A percentile compares a stretch with the other conserved stretches of the same genome.
phyloP scores from a whole-genome alignment of 176 grass and related monocot species.

The Ensete glaucum region DNA sequence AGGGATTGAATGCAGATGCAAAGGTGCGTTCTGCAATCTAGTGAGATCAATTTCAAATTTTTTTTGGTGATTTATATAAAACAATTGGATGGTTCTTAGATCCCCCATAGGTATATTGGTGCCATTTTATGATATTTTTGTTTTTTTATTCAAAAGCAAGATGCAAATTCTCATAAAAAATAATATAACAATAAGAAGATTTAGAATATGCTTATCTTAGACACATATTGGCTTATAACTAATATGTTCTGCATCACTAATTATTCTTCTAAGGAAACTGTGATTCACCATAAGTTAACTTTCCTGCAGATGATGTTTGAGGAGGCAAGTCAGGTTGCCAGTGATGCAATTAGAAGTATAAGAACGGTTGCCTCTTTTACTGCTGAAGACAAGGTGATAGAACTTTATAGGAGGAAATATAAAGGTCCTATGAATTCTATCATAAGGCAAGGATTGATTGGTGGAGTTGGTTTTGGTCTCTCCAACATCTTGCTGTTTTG shows the following conservation, averaged over 20 bases:
- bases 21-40: conserved; percentile 1
- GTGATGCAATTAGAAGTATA: conserved; percentile 18
- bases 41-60: background rate
- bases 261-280: background rate
- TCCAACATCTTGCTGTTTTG: conserved; percentile 7
- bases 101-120: too few species aligned
- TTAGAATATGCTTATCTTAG: background rate
- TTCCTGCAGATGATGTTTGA: conserved; percentile 12
- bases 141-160: too few species aligned
- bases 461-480: conserved; percentile 11
- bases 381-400: conserved; percentile 14
- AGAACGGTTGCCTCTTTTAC: conserved; percentile 18
- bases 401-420: conserved; percentile 13
- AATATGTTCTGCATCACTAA: background rate
- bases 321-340: conserved; percentile 8
- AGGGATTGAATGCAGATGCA: conserved; percentile 5
- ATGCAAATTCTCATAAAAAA: too few species aligned
- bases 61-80: background rate
- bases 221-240: background rate
- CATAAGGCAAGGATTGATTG: conserved; percentile 12
- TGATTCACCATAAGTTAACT: background rate
- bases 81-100: too few species aligned
- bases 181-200: background rate
- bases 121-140: too few species aligned
- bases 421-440: background rate